Conservation (phyloP, 495 filamentous ascomycete species). For the Tuber borchii region DNA sequence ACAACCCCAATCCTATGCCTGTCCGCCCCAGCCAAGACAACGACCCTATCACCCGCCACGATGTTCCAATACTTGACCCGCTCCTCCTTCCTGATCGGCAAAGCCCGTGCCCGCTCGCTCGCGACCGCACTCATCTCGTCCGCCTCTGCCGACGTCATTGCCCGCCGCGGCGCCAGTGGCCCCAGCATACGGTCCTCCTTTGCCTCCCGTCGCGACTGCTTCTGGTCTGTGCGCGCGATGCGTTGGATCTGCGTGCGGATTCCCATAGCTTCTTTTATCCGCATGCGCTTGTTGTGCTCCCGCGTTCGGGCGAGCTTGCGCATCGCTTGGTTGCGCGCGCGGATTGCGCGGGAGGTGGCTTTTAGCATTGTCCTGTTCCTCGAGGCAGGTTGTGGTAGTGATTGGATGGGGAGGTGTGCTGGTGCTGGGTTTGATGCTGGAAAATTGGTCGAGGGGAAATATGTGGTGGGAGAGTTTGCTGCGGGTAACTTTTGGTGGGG, state of each 20-base stretch:
- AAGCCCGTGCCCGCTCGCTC: slow-evolving; percentile 43
- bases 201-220: slow-evolving; percentile 41
- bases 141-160: slow-evolving; percentile 49
- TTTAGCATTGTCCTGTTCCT: slow-evolving; percentile 15
- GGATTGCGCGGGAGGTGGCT: slow-evolving; percentile 24
- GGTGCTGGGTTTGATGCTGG: background rate
- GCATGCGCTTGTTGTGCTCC: slow-evolving; percentile 24
- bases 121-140: slow-evolving; percentile 52
- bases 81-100: slow-evolving; percentile 48
- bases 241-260: slow-evolving; percentile 24
- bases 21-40: slow-evolving; percentile 65
- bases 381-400: background rate
- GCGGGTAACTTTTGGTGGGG: background rate
- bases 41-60: slow-evolving; percentile 65
- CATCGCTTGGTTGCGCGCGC: slow-evolving; percentile 29
- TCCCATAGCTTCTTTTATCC: slow-evolving; percentile 28
- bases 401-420: slow-evolving; percentile 8
- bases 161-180: slow-evolving; percentile 61
- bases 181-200: slow-evolving; percentile 72
- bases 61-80: slow-evolving; percentile 57
- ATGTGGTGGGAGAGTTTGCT: background rate
- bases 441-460: background rate
- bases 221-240: slow-evolving; percentile 14
- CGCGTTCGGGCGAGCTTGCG: slow-evolving; percentile 23
- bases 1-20: slow-evolving; percentile 75